Conservation (phyloP, 306 rosid species). For the Quercus alba region DNA sequence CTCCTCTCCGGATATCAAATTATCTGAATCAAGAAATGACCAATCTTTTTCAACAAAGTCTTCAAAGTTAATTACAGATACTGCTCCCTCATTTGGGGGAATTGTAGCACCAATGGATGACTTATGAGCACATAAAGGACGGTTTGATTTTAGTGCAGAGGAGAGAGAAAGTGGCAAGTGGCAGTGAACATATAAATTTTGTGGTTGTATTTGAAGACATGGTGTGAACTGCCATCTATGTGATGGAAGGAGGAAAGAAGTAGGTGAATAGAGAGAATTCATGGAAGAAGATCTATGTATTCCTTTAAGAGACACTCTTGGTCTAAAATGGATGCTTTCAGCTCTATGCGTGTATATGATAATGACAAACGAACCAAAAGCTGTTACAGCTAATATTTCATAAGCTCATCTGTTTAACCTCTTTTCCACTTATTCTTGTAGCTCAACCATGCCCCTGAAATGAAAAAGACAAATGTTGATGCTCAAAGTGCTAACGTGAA, state of each 20-base stretch:
- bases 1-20: constrained; percentile 21
- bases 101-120: constrained; percentile 37
- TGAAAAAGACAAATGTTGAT: background rate
- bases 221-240: constrained; percentile 28
- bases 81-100: constrained; percentile 48
- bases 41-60: constrained; percentile 71
- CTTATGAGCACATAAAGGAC: constrained; percentile 16
- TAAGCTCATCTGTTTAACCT: background rate
- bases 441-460: background rate
- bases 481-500: background rate
- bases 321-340: background rate
- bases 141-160: constrained; percentile 11
- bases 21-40: constrained; percentile 65
- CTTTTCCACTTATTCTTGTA: background rate
- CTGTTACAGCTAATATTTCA: background rate
- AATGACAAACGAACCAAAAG: background rate
- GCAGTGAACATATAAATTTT: background rate
- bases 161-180: constrained; percentile 16
- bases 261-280: constrained; percentile 49
- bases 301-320: background rate
- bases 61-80: constrained; percentile 47
- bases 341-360: background rate
- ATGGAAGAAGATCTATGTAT: constrained; percentile 33
- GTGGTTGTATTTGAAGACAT: constrained; percentile 30
- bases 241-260: constrained; percentile 27